Percentiles rank a stretch among this genome's conserved stretches.
Evolutionary conservation across 2,329 filamentous ascomycete genomes (phyloP).

Genomic region (Metarhizium album): DNA sequence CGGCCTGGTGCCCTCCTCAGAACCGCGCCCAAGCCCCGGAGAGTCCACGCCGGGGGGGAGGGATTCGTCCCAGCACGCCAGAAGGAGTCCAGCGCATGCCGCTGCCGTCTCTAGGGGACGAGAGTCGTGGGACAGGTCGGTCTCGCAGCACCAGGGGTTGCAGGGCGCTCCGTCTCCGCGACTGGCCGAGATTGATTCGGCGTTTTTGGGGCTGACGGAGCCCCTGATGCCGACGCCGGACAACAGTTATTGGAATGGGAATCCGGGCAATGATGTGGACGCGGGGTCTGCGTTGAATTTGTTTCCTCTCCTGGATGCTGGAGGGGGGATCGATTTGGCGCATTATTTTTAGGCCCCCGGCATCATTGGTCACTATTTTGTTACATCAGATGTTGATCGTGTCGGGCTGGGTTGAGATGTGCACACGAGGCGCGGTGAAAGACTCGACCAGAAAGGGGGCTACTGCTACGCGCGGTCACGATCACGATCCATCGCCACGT

Average conservation of each 20-base stretch:
- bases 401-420: neutral
- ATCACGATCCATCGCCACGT: neutral
- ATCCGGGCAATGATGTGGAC: conserved; percentile 29
- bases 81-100: conserved; percentile 11
- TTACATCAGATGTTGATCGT: neutral
- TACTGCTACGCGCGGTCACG: neutral
- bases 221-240: conserved; percentile 31
- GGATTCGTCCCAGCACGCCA: conserved; percentile 6
- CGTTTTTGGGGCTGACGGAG: conserved; percentile 27
- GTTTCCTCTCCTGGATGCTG: conserved; percentile 39
- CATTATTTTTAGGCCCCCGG: conserved; percentile 20
- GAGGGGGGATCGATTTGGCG: conserved; percentile 41
- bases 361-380: neutral
- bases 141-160: conserved; percentile 12
- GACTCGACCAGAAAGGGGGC: neutral
- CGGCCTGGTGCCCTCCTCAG: conserved; percentile 26
- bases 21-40: neutral
- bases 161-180: conserved; percentile 19
- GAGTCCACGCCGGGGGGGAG: conserved; percentile 4
- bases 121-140: conserved; percentile 15
- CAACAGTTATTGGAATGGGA: conserved; percentile 26
- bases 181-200: conserved; percentile 25
- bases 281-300: conserved; percentile 36
- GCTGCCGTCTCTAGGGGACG: conserved; percentile 7
- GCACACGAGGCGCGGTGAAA: neutral